Percentiles rank a stretch among this genome's conserved stretches.
Conservation (phyloP, 2,329 filamentous ascomycete genomes). For the Penicillium sp. region DNA sequence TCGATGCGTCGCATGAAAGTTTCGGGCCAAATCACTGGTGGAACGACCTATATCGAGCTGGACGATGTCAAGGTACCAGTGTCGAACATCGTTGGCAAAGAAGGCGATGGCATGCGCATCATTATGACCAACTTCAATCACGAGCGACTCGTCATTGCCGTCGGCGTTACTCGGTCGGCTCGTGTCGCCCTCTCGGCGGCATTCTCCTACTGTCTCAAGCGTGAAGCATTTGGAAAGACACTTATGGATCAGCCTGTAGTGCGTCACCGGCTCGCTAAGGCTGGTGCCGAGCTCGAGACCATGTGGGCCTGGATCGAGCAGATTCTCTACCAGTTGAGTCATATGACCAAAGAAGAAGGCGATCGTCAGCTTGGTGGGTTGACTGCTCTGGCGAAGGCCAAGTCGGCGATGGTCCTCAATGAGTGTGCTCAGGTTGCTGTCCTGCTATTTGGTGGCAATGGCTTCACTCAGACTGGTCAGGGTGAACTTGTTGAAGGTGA, state of each 20-base stretch:
- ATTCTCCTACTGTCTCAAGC: conserved; percentile 62
- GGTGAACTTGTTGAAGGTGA: conserved; percentile 69
- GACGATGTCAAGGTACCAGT: conserved; percentile 71
- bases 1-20: conserved; percentile 67
- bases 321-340: conserved; percentile 66
- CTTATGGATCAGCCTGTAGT: conserved; percentile 74
- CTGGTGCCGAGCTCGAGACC: conserved; percentile 65
- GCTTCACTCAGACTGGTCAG: conserved; percentile 66
- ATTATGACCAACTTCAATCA: conserved; percentile 81
- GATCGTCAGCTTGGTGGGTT: conserved; percentile 63
- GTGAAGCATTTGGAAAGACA: conserved; percentile 66
- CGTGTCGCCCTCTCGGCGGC: conserved; percentile 60
- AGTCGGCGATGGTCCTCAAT: conserved; percentile 68
- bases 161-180: conserved; percentile 62
- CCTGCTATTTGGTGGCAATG: conserved; percentile 71
- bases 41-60: conserved; percentile 73
- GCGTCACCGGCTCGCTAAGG: conserved; percentile 68
- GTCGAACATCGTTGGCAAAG: conserved; percentile 66
- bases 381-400: conserved; percentile 70
- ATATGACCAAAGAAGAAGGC: conserved; percentile 51
- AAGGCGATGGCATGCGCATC: conserved; percentile 70
- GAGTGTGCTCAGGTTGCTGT: conserved; percentile 69
- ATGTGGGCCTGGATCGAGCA: conserved; percentile 72
- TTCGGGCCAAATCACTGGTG: conserved; percentile 61
- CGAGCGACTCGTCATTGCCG: conserved; percentile 66